Base-by-base conservation (phyloP, 139 green algal genomes). In the Haematococcus lacustris region DNA sequence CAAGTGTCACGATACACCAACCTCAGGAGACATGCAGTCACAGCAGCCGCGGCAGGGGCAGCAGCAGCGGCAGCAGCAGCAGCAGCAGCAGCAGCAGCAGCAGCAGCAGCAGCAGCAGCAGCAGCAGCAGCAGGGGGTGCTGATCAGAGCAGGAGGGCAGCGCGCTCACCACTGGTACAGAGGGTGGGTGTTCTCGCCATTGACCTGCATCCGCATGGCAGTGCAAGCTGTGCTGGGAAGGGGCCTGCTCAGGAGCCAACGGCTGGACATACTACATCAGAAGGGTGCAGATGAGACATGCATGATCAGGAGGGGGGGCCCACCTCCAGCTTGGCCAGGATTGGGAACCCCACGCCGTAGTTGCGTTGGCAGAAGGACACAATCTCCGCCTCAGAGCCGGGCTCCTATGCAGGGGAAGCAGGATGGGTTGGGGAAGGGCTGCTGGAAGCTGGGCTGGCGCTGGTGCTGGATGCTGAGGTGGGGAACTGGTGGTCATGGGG, bases 351-450 rank as follows among this genome's bases (percentile, higher is more conserved):
- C 79, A 68, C 81, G 17, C 71, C 71, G 51, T 57, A 76, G 71
- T 90, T 90, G 67, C 90, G 81, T 50, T 88, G 57, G 77, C 57
- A 80, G 73, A 90, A 91, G 3, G 76, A 70, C 62, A 51, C 73
- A 67, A 96, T 93, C 40, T 88, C 76, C 3, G 61, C 71, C 30
- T 78, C 39, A n/a, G 34, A 71, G 33, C 85, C 90, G 4, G 90
- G 90, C 78, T 95, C 90, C 77, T n/a, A n/a, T n/a, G n/a, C n/a
- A n/a, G n/a, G n/a, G n/a, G n/a, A n/a, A n/a, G n/a, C n/a, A n/a
- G n/a, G n/a, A n/a, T n/a, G n/a, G n/a, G n/a, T n/a, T n/a, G n/a
- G n/a, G n/a, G n/a, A n/a, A n/a, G n/a, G n/a, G n/a, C n/a, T n/a
- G n/a, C n/a, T n/a, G n/a, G n/a, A n/a, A n/a, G n/a, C n/a, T n/a